Base-by-base conservation (phyloP, 495 filamentous ascomycete genomes). In the Penicillium desertorum region DNA sequence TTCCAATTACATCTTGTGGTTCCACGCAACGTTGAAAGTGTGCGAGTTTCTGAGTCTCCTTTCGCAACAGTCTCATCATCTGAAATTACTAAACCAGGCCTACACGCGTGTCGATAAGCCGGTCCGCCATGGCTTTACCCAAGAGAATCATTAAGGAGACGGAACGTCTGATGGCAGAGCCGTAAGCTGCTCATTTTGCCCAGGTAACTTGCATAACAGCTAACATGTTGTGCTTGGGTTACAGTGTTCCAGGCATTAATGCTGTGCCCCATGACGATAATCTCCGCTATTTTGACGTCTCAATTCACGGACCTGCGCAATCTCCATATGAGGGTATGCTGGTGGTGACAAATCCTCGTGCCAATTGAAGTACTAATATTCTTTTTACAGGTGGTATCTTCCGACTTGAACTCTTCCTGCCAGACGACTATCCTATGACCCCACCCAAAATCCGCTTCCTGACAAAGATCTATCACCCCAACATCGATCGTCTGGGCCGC, bases 81-180 rank as follows among this genome's bases (percentile, higher is more conserved):
- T 37, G 29, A 29, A 54, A 36, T 9, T 22, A 19, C 48, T 30
- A 54, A 36, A 43, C 44, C n/a, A 34, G 20, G 23, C 19, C 46
- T 34, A 47, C 39, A 46, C 51, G 32, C 51, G 37, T 39, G 20
- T 50, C 54, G 56, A 65, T 59, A 62, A 59, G 45, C 49, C 32
- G 41, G 30, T 48, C 57, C 61, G 62, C 55, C 41, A 88, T 89
- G 84, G 86, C 89, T 34, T 82, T 97, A 54, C 93, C 94, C 3
- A 99, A 99, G 80, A 80, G 94, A 62, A 99, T 99, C 60, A 81
- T 98, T 59, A 99, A 99, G 76, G 94, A 99, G 81, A 99, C 94
- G 5, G 93, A 99, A 76, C 88, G 94, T 61, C 83, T 99, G 51
- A 90, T 96, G 84, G 89, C 89, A 51, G 94, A 99, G 70, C 93